These are phyloP conservation scores for Piromyces finnis DNA, from an alignment of 192 early-diverging fungal species.

Conservation along the genomic window DNA sequence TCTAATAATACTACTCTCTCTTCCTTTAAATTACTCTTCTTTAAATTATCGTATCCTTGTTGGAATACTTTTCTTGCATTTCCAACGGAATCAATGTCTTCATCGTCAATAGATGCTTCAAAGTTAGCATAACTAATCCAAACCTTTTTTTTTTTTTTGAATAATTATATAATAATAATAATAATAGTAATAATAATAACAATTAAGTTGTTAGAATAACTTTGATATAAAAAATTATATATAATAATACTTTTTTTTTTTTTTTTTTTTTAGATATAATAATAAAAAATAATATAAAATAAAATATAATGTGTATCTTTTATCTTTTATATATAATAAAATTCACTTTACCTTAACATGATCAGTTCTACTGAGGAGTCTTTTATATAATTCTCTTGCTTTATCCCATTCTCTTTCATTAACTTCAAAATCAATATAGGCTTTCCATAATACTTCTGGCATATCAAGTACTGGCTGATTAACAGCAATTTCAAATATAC, in stretches of 20 bases:
- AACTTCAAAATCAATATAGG: slow-evolving; percentile 90
- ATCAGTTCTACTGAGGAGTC: slow-evolving; percentile 65
- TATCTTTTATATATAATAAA: too few species aligned
- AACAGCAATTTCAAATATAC: slow-evolving; percentile 82
- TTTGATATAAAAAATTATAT: too few species aligned
- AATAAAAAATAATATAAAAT: too few species aligned
- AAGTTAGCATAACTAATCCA: slow-evolving; percentile 90
- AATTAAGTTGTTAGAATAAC: too few species aligned
- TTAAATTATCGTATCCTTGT: slow-evolving; percentile 49
- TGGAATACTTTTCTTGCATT: slow-evolving; percentile 60
- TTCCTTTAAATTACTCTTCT: slow-evolving; percentile 51
- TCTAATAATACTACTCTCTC: slow-evolving; percentile 80
- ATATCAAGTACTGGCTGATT: slow-evolving; percentile 80
- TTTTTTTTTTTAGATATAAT: too few species aligned
- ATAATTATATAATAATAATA: too few species aligned
- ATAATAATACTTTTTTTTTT: too few species aligned
- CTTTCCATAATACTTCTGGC: slow-evolving; percentile 98
- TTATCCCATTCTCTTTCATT: slow-evolving; percentile 59
- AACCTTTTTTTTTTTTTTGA: slow-evolving; percentile 11
- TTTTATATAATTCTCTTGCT: slow-evolving; percentile 65
- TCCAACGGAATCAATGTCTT: slow-evolving; percentile 11
- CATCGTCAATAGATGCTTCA: slow-evolving; percentile 46
- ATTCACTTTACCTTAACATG: slow-evolving; percentile 85
- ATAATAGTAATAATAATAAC: too few species aligned
- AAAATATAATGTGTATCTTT: too few species aligned